Evolutionary conservation across 768 basidiomycete genomes (phyloP).

Genomic region (Podaxis sp.): DNA sequence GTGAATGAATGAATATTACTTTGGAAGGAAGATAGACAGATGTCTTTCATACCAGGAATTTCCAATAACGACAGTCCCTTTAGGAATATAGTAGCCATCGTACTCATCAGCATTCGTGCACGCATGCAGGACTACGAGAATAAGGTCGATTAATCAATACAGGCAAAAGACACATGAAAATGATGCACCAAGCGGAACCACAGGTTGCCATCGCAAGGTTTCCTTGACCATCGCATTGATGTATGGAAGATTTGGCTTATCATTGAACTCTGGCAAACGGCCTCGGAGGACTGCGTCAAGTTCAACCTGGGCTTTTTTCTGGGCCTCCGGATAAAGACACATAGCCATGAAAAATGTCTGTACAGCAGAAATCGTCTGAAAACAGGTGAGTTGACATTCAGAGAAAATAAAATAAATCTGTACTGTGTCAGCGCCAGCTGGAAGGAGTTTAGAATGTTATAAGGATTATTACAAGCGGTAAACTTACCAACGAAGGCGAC

Average conservation of each 20-base stretch:
- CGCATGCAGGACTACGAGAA: neutral
- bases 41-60: constrained; percentile 17
- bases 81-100: constrained; percentile 17
- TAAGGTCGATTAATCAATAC: too few species aligned
- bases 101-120: constrained; percentile 15
- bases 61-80: constrained; percentile 17
- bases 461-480: too few species aligned
- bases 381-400: neutral
- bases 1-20: neutral
- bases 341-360: constrained; percentile 27
- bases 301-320: constrained; percentile 33
- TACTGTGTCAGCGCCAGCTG: constrained; percentile 16
- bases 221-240: constrained; percentile 27
- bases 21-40: neutral
- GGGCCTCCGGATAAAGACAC: constrained; percentile 25
- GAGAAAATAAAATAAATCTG: neutral
- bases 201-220: constrained; percentile 23
- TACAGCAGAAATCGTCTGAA: constrained; percentile 24
- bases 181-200: constrained; percentile 26
- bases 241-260: constrained; percentile 23
- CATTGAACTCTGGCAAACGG: constrained; percentile 26
- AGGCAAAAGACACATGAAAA: neutral
- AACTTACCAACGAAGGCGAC: constrained; percentile 23
- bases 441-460: too few species aligned
- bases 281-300: constrained; percentile 34